phyloP scores from a whole-genome alignment of 2,329 filamentous ascomycete genomes.

The Colletotrichum nymphaeae region DNA sequence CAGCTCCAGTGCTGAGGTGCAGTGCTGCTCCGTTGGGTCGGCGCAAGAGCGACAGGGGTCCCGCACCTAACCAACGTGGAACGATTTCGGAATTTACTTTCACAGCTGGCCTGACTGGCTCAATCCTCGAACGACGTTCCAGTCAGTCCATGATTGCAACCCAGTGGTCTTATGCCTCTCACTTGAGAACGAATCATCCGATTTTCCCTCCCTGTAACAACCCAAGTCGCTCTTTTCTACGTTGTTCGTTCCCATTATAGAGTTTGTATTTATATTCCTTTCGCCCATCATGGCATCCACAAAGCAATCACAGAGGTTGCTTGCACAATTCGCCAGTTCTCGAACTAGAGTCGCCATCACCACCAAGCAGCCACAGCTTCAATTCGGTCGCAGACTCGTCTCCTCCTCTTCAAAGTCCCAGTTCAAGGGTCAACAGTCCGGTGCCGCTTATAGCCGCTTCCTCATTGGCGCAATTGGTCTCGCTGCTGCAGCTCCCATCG shows the following conservation, averaged over 20 bases:
- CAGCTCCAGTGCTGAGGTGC: not conserved
- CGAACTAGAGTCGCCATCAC: conserved; percentile 24
- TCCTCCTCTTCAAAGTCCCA: conserved; percentile 33
- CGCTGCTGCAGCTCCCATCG: conserved; percentile 62
- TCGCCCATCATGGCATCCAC: conserved; percentile 24
- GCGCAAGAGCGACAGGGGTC: conserved; percentile 21
- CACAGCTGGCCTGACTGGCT: conserved; percentile 36
- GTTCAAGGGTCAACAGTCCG: conserved; percentile 25
- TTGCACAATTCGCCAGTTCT: conserved; percentile 28
- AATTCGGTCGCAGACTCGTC: conserved; percentile 32
- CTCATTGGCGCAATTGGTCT: conserved; percentile 54
- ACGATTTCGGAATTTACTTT: conserved; percentile 35
- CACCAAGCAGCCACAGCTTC: conserved; percentile 10
- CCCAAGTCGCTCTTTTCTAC: conserved; percentile 24
- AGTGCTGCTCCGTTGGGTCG: not conserved
- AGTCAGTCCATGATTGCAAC: conserved; percentile 33
- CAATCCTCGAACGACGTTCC: conserved; percentile 30
- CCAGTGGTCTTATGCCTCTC: conserved; percentile 30
- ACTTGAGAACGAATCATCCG: conserved; percentile 29
- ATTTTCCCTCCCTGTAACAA: conserved; percentile 9
- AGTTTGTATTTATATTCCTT: conserved; percentile 21
- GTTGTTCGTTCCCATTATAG: not conserved
- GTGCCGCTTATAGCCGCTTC: conserved; percentile 23
- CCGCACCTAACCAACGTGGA: conserved; percentile 31
- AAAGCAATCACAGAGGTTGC: conserved; percentile 24